Base-by-base conservation (phyloP, 2,329 filamentous ascomycete species). In the Penicillium digitatum region DNA sequence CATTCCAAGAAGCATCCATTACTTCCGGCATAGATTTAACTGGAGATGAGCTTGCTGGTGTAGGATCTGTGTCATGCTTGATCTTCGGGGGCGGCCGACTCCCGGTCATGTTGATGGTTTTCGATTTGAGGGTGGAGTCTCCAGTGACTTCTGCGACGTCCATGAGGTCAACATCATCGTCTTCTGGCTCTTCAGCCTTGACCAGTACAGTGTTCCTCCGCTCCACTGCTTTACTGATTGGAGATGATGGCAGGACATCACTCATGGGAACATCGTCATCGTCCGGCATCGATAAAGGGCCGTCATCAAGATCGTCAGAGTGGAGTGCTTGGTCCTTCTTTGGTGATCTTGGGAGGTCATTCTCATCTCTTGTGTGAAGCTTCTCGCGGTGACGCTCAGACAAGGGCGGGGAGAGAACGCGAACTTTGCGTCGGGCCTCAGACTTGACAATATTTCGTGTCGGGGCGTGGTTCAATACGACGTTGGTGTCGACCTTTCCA, bases 1-100 rank as follows among this genome's bases (percentile, higher is more conserved):
- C 82, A 63, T 91, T 96, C 92, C 94, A 97, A 1, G 90, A 85
- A 1, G 92, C 83, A 76, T 96, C 90, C 26, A 95, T 80, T 20
- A 79, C 74, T 22, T 84, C 76, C 14, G 83, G 78, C 1, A 81
- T 71, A 7, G 82, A 77, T 61, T 86, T 85, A 8, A 80, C 76
- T 16, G 90, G 90, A 16, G 91, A 95, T 4, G 91, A 95, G 68
- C 82, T 89, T 40, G 80, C 81, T 4, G 90, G 90, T 1, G 87
- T 83, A 5, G 89, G 86, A 61, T 87, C 85, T 3, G 83, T 76
- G 34, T 82, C 73, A 71, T 92, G 89, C 64, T 87, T 81, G 24
- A 88, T 76, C 71, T 88, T 95, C 64, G 89, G 90, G 34, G 86
- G 82, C 26, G 88, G 87, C 37, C 90, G 85, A 60, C 87, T 88